Evolutionary conservation across 2,329 filamentous ascomycete genomes (phyloP).

Genomic region (Zymoseptoria crescenta): DNA sequence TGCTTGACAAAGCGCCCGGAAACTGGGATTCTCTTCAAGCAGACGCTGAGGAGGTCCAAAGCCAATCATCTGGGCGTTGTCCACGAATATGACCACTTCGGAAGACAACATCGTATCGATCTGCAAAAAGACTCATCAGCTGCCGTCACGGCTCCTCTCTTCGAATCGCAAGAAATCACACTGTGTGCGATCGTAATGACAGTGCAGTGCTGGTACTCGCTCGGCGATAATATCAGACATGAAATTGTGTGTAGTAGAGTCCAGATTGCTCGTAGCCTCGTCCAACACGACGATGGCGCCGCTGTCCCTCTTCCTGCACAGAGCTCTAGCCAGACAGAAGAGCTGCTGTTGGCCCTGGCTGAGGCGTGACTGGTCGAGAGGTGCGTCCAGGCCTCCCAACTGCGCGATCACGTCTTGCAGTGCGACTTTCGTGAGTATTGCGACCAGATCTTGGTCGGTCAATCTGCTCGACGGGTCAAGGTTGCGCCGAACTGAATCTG

Average conservation of each 20-base stretch:
- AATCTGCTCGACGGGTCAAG: neutral
- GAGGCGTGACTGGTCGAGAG: conserved; percentile 54
- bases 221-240: neutral
- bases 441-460: conserved; percentile 11
- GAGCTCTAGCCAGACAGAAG: conserved; percentile 54
- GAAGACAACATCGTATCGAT: neutral
- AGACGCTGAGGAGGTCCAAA: neutral
- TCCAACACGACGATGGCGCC: conserved; percentile 78
- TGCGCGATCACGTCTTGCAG: conserved; percentile 16
- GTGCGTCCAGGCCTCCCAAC: conserved; percentile 36
- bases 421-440: conserved; percentile 10
- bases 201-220: neutral
- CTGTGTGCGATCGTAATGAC: neutral
- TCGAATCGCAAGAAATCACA: neutral
- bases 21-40: neutral
- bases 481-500: neutral
- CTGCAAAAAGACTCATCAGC: neutral
- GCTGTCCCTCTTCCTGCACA: conserved; percentile 43
- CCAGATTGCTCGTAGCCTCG: conserved; percentile 45
- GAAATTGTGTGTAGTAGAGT: neutral
- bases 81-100: neutral
- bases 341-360: conserved; percentile 46
- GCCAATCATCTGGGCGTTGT: neutral
- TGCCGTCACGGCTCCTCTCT: neutral
- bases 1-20: neutral